These are phyloP conservation scores for Penicillium salamii DNA, from an alignment of 495 filamentous ascomycete species.

Conservation along the genomic window DNA sequence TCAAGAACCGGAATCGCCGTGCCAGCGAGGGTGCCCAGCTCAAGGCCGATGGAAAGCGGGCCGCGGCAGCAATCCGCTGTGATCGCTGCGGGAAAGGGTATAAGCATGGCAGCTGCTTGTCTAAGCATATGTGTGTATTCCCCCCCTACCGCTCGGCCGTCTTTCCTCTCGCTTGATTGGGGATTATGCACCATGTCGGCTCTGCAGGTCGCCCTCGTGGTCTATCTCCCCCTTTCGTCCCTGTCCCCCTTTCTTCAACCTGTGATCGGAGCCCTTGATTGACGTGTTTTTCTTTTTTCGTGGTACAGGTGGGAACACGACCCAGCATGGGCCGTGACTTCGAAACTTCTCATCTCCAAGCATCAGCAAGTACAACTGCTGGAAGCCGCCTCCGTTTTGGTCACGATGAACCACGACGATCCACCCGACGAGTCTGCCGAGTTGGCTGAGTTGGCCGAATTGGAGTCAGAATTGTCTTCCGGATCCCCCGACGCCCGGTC, in stretches of 20 bases:
- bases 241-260: slow-evolving; percentile 9
- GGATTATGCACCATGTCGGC: slow-evolving; percentile 43
- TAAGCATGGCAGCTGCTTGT: slow-evolving; percentile 99
- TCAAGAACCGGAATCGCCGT: slow-evolving; percentile 70
- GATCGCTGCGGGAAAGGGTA: slow-evolving; percentile 99
- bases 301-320: slow-evolving; percentile 94
- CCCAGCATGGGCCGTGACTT: slow-evolving; percentile 96
- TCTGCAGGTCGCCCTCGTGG: slow-evolving; percentile 49
- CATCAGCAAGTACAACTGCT: slow-evolving; percentile 98
- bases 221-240: slow-evolving; percentile 22
- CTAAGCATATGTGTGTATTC: slow-evolving; percentile 98
- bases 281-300: slow-evolving; percentile 50
- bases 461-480: slow-evolving; percentile 76
- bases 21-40: slow-evolving; percentile 84
- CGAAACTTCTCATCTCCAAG: slow-evolving; percentile 97
- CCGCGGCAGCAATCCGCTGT: slow-evolving; percentile 84
- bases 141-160: slow-evolving; percentile 44
- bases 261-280: slow-evolving; percentile 23
- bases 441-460: slow-evolving; percentile 61
- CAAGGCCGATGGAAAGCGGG: slow-evolving; percentile 73
- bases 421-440: slow-evolving; percentile 56
- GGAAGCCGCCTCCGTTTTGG: slow-evolving; percentile 91
- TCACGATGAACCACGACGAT: slow-evolving; percentile 79
- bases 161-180: slow-evolving; percentile 30
- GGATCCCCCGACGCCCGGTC: slow-evolving; percentile 78